phyloP scores from a whole-genome alignment of 2,329 filamentous ascomycete genomes.

The Colletotrichum tanaceti region DNA sequence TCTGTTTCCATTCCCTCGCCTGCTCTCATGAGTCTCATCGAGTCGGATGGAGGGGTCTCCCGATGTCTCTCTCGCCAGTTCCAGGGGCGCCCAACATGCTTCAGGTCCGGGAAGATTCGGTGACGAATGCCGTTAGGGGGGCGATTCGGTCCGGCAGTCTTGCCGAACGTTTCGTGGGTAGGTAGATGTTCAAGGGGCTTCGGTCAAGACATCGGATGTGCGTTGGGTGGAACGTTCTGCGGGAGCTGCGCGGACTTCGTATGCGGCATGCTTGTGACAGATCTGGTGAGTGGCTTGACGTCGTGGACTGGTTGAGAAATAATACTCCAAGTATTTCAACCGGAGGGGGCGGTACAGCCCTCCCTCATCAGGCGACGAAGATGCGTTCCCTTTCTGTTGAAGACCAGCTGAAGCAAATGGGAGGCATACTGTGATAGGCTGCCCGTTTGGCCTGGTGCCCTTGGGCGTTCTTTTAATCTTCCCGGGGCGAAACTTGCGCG shows the following conservation, averaged over 20 bases:
- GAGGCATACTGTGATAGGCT: too few relatives aligned
- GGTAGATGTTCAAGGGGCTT: not conserved
- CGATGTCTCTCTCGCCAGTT: slow-evolving; percentile 11
- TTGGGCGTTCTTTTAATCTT: too few relatives aligned
- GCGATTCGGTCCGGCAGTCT: slow-evolving; percentile 6
- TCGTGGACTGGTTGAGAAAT: too few relatives aligned
- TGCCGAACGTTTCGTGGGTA: slow-evolving; percentile 6
- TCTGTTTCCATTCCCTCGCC: not conserved
- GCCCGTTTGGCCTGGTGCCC: too few relatives aligned
- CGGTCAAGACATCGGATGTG: not conserved
- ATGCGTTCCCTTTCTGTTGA: too few relatives aligned
- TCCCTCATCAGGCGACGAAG: too few relatives aligned
- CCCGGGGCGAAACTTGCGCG: too few relatives aligned
- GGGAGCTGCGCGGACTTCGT: not conserved
- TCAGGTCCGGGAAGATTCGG: not conserved
- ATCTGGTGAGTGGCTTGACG: too few relatives aligned
- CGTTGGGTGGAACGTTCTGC: slow-evolving; percentile 3
- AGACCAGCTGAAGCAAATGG: too few relatives aligned
- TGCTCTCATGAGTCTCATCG: not conserved
- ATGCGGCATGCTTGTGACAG: not conserved
- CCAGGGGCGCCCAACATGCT: slow-evolving; percentile 10
- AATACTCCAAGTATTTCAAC: too few relatives aligned
- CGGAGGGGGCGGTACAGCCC: too few relatives aligned
- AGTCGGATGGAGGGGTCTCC: not conserved
- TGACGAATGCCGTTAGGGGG: not conserved